These are phyloP conservation scores for Spongispora temasekensis DNA, from an alignment of 1,284 basidiomycete genomes.

Conservation along the genomic window DNA sequence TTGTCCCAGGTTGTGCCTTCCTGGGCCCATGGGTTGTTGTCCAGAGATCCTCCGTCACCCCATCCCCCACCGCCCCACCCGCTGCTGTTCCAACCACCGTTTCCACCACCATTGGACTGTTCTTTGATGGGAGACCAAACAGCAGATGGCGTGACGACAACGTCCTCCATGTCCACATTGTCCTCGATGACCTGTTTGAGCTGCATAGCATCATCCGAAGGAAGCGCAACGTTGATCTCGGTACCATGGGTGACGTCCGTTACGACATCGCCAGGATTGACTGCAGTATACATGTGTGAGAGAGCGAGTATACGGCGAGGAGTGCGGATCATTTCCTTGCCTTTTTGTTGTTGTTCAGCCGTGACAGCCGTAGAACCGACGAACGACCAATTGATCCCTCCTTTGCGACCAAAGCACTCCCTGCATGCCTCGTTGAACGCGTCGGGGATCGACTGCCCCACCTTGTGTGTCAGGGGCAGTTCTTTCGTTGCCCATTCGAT, in stretches of 20 bases:
- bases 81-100: neutral
- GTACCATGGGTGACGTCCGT: conserved; percentile 22
- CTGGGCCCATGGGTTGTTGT: conserved; percentile 18
- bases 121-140: neutral
- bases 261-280: conserved; percentile 12
- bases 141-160: conserved; percentile 1
- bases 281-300: no score
- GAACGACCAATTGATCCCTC: conserved; percentile 33
- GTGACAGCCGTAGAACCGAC: conserved; percentile 2
- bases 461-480: conserved; percentile 54
- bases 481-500: conserved; percentile 54
- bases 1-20: neutral
- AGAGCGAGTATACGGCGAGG: no score
- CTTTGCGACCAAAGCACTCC: conserved; percentile 48
- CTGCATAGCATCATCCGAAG: conserved; percentile 20
- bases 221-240: conserved; percentile 22
- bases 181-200: conserved; percentile 35
- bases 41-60: conserved; percentile 7
- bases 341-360: conserved; percentile 13
- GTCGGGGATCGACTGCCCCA: conserved; percentile 59
- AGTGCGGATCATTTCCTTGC: neutral
- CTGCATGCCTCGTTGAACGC: conserved; percentile 49
- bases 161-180: conserved; percentile 29
- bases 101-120: neutral
- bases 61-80: conserved; percentile 6